Percentiles rank a stretch among this genome's conserved stretches.
Evolutionary conservation across 441 rosid genomes (phyloP).

Genomic region (Adansonia grandidieri): DNA sequence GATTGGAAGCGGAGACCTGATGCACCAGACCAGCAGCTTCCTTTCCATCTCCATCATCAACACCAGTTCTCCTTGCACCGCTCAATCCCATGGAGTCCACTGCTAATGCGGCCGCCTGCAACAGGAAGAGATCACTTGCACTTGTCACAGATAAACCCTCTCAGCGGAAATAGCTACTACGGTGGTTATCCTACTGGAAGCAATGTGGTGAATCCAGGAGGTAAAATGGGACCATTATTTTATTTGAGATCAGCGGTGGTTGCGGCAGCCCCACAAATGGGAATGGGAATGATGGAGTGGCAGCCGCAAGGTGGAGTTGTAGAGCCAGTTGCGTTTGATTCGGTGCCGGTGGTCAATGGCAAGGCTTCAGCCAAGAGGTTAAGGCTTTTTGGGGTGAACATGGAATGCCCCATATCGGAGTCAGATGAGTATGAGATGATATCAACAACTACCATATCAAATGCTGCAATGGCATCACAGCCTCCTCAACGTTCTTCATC

Average conservation of each 20-base stretch:
- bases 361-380: slow-evolving; percentile 57
- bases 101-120: slow-evolving; percentile 40
- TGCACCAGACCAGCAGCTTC: slow-evolving; percentile 16
- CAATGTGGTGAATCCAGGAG: slow-evolving; percentile 32
- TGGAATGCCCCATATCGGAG: slow-evolving; percentile 58
- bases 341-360: slow-evolving; percentile 65
- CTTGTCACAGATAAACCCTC: slow-evolving; percentile 25
- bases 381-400: slow-evolving; percentile 74
- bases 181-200: slow-evolving; percentile 15
- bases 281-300: slow-evolving; percentile 36
- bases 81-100: slow-evolving; percentile 52
- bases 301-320: slow-evolving; percentile 30
- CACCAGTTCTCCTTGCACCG: slow-evolving; percentile 38
- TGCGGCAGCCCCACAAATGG: slow-evolving; percentile 23
- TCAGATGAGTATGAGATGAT: slow-evolving; percentile 38
- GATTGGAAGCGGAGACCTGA: slow-evolving; percentile 50
- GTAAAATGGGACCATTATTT: slow-evolving; percentile 35
- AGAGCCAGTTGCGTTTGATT: slow-evolving; percentile 54
- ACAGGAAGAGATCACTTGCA: slow-evolving; percentile 34
- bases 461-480: slow-evolving; percentile 20
- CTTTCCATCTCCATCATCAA: slow-evolving; percentile 27
- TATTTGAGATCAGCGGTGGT: slow-evolving; percentile 37
- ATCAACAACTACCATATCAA: slow-evolving; percentile 25
- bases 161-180: slow-evolving; percentile 22
- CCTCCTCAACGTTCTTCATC: slow-evolving; percentile 26